A percentile compares a stretch with the other conserved stretches of the same genome.
These are phyloP conservation scores for Cercophora sp. DNA, from an alignment of 495 filamentous ascomycete species.

Conservation along the genomic window DNA sequence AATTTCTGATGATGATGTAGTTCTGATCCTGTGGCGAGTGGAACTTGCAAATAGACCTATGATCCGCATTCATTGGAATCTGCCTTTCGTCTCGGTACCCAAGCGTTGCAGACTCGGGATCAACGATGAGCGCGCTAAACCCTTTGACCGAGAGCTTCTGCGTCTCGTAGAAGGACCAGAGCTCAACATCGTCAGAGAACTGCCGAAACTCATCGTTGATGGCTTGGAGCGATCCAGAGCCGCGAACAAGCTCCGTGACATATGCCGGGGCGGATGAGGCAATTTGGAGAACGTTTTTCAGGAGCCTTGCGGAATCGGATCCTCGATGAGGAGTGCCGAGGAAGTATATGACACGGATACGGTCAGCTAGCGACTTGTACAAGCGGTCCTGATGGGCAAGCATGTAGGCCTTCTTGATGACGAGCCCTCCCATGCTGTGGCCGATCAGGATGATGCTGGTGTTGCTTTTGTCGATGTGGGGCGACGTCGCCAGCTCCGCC, in stretches of 20 bases:
- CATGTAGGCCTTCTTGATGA: conserved; percentile 27
- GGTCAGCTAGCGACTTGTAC: conserved; percentile 10
- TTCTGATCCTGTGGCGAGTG: conserved; percentile 9
- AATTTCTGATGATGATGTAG: conserved; percentile 11
- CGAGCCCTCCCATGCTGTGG: conserved; percentile 32
- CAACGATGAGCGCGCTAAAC: conserved; percentile 32
- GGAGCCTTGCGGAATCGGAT: conserved; percentile 12
- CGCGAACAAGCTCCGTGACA: conserved; percentile 35
- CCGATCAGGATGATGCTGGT: conserved; percentile 24
- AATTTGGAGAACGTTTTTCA: conserved; percentile 11
- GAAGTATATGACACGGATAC: conserved; percentile 18
- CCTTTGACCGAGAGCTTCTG: conserved; percentile 21
- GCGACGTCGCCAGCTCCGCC: conserved; percentile 17
- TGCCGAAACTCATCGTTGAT: conserved; percentile 48
- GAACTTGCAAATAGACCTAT: conserved; percentile 29
- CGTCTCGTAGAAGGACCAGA: conserved; percentile 46
- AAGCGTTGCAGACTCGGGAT: conserved; percentile 35
- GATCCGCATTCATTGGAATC: conserved; percentile 37
- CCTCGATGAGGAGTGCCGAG: conserved; percentile 29
- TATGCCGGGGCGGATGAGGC: conserved; percentile 27
- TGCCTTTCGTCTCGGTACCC: conserved; percentile 27
- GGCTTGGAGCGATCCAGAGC: conserved; percentile 25
- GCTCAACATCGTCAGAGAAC: conserved; percentile 23
- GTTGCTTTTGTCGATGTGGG: conserved; percentile 12
- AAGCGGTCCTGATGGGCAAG: not conserved